These are phyloP conservation scores for Trametes versicolor DNA, from an alignment of 1,284 basidiomycete genomes.

Conservation along the genomic window DNA sequence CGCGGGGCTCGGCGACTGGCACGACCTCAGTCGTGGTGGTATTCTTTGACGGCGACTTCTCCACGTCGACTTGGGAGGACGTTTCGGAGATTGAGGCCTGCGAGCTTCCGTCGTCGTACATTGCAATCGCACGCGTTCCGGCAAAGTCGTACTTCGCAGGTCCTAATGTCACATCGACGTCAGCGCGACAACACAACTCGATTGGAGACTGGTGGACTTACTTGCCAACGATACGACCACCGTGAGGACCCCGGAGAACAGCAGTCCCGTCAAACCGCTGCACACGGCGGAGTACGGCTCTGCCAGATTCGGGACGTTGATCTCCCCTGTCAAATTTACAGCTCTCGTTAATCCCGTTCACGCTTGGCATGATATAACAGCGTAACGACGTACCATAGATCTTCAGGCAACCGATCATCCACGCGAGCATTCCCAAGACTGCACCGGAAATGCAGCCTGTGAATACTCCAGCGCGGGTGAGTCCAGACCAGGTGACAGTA, in stretches of 20 bases:
- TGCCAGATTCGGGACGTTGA: constrained; percentile 55
- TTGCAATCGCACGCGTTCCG: constrained; percentile 54
- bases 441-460: constrained; percentile 55
- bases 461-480: constrained; percentile 53
- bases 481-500: constrained; percentile 58
- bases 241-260: constrained; percentile 56
- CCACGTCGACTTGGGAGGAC: constrained; percentile 10
- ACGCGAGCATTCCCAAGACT: constrained; percentile 56
- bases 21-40: background rate
- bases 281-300: constrained; percentile 59
- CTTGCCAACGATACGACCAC: constrained; percentile 54
- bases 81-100: background rate
- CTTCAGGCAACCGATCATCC: constrained; percentile 62
- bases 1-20: background rate
- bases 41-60: constrained; percentile 17
- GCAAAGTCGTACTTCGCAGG: constrained; percentile 60
- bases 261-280: constrained; percentile 54
- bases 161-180: constrained; percentile 36
- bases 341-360: background rate
- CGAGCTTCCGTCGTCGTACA: constrained; percentile 41
- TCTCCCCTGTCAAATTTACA: constrained; percentile 43
- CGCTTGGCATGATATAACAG: background rate
- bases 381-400: constrained; percentile 50
- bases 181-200: background rate
- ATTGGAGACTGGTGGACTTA: constrained; percentile 36